Evolutionary conservation across 2,329 filamentous ascomycete genomes (phyloP).

Genomic region (Talaromyces pinophilus): DNA sequence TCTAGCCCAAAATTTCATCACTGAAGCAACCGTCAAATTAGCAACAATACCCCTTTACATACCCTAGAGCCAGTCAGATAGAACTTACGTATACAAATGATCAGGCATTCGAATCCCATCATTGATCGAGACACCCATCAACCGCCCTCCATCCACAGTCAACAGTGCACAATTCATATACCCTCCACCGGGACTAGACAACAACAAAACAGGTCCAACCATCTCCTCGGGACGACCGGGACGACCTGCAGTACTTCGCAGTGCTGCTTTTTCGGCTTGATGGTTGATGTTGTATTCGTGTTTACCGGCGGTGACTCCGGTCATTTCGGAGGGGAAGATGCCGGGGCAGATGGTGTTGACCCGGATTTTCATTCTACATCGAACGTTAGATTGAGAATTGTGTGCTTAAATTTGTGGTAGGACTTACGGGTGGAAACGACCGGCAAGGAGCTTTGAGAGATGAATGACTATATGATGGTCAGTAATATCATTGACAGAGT

Average conservation of each 20-base stretch:
- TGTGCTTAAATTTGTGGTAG: too few species aligned
- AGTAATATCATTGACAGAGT: background rate
- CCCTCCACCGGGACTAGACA: slow-evolving; percentile 30
- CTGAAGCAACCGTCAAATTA: background rate
- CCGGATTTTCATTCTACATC: slow-evolving; percentile 25
- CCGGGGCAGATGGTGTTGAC: slow-evolving; percentile 31
- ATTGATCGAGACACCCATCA: slow-evolving; percentile 25
- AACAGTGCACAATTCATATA: slow-evolving; percentile 33
- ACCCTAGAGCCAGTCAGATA: too few species aligned
- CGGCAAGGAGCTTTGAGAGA: slow-evolving; percentile 27
- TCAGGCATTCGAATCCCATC: slow-evolving; percentile 25
- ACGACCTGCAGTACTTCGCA: slow-evolving; percentile 30
- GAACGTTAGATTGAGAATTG: too few species aligned
- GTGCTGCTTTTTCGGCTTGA: slow-evolving; percentile 28
- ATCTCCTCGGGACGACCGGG: slow-evolving; percentile 32
- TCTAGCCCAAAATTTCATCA: slow-evolving; percentile 20
- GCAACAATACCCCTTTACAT: too few species aligned
- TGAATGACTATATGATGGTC: slow-evolving; percentile 25
- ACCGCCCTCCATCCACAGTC: slow-evolving; percentile 31
- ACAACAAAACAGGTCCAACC: slow-evolving; percentile 30
- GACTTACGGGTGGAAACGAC: slow-evolving; percentile 21
- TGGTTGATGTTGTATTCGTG: slow-evolving; percentile 27
- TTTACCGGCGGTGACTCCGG: slow-evolving; percentile 25
- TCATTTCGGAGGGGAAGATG: slow-evolving; percentile 24
- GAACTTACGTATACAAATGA: slow-evolving; percentile 22